Evolutionary conservation across 2,329 filamentous ascomycete genomes (phyloP).

Genomic region (Venturia nashicola): DNA sequence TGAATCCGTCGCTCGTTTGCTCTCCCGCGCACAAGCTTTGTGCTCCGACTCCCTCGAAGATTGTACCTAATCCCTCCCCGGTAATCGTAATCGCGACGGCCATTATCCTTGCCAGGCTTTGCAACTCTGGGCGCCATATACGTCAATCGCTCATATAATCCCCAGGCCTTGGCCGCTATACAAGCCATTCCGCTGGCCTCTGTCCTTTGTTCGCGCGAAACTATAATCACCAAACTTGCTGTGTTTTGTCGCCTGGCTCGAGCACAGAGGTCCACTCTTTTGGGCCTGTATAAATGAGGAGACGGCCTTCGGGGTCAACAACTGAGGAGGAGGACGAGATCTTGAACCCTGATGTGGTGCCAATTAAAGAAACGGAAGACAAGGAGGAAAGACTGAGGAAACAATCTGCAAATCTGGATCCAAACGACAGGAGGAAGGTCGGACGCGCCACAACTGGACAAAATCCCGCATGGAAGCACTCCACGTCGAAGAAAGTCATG

Average conservation of each 20-base stretch:
- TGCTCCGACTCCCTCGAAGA: neutral
- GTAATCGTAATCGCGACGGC: conserved; percentile 1
- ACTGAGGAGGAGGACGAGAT: conserved; percentile 23
- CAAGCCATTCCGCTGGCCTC: neutral
- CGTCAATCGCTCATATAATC: neutral
- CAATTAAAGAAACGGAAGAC: neutral
- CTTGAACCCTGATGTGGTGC: conserved; percentile 1
- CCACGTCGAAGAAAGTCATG: neutral
- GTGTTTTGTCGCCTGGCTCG: conserved; percentile 4
- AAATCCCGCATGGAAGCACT: conserved; percentile 4
- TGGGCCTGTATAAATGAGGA: conserved; percentile 23
- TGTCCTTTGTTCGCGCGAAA: neutral
- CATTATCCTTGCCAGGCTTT: neutral
- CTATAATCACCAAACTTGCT: neutral
- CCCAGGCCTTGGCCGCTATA: neutral
- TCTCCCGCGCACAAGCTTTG: neutral
- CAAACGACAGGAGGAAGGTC: neutral
- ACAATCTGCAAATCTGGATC: neutral
- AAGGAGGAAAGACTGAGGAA: conserved; percentile 7
- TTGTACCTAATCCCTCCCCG: neutral
- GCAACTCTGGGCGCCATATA: neutral
- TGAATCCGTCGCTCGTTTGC: neutral
- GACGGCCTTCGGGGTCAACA: conserved; percentile 27
- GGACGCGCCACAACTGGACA: neutral
- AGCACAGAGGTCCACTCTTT: conserved; percentile 1